phyloP scores from a whole-genome alignment of 1,284 basidiomycete species.

The Microstroma glucosiphilum region DNA sequence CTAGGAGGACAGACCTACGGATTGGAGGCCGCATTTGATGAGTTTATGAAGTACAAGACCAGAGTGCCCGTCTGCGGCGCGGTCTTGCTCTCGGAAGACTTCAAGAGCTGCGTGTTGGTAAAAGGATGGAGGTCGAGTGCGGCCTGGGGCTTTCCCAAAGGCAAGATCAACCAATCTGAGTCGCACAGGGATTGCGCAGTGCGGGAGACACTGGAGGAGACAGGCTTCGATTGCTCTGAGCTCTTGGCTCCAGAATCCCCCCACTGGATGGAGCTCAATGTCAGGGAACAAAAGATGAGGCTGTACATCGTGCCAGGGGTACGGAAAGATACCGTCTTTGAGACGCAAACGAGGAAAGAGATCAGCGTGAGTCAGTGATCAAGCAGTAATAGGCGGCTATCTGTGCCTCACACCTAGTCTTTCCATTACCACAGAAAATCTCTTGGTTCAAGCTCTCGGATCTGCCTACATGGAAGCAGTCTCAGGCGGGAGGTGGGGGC shows the following conservation, averaged over 20 bases:
- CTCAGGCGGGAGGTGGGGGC: constrained; percentile 56
- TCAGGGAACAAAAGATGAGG: constrained; percentile 81
- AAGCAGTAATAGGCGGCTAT: background rate
- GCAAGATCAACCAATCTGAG: constrained; percentile 93
- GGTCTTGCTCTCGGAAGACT: constrained; percentile 82
- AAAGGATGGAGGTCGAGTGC: constrained; percentile 96
- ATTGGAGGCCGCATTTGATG: constrained; percentile 44
- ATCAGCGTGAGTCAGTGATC: constrained; percentile 70
- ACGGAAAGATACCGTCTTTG: constrained; percentile 80
- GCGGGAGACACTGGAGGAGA: constrained; percentile 56
- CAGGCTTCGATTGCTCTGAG: constrained; percentile 43
- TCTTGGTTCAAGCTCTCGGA: constrained; percentile 89
- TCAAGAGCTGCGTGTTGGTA: constrained; percentile 64
- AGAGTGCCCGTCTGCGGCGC: constrained; percentile 97
- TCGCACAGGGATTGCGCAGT: constrained; percentile 52
- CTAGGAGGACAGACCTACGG: constrained; percentile 1
- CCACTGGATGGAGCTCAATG: constrained; percentile 75
- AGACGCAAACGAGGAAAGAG: constrained; percentile 92
- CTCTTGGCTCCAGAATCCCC: constrained; percentile 33
- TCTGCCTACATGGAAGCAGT: constrained; percentile 86
- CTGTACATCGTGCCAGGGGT: constrained; percentile 86
- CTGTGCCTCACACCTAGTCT: background rate
- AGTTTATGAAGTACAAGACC: constrained; percentile 71
- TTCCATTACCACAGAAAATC: constrained; percentile 64
- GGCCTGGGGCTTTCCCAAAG: constrained; percentile 97